Base-by-base conservation (phyloP, 225 moss, liverwort and hornwort genomes). In the Straminergon stramineum region DNA sequence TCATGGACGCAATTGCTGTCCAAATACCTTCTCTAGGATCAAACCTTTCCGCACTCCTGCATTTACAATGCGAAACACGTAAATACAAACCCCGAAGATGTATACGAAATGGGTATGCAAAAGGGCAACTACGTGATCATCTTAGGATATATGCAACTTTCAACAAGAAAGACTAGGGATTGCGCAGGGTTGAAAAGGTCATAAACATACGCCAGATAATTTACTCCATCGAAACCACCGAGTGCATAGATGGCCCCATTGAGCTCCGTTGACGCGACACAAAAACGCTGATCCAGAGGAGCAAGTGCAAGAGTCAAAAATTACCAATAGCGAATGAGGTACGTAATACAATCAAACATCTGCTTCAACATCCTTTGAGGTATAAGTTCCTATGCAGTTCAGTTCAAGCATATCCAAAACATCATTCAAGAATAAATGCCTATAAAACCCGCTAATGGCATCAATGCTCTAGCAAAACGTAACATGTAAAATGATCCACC, bases 211-310 rank as follows among this genome's bases (percentile, higher is more conserved):
- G 89, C 94, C 39, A 98, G 92, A 90, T 98, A 98, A 71, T 95
- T 94, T n/a, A 89, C 89, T 89, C 97, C 98, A 90, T 97, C 95
- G 93, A 97, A 98, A 65, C 98, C 98, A 87, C 98, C 98, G 55
- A 98, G 85, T 55, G 96, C 97, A 93, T 96, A 98, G 84, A 98
- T 90, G 41, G 92, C 95, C 90, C 98, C 98, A 89, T 92, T 93
- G 43, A 95, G 86, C 90, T 98, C 98, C 61, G 97, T 88, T 88
- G 97, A 91, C 82, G 98, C 97, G 69, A 98, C 95, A 92, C 97
- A 98, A 87, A 98, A 96, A 57, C 98, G 96, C 98, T 98, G 94
- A 87, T 65, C 58, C 71, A 87, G 4, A 61, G 56, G 74, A 89
- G 79, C 65, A 84, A 23, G 63, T 48, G 87, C 88, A 41, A 30